These are phyloP conservation scores for Aspergillus pseudoterreus DNA, from an alignment of 2,329 filamentous ascomycete genomes.

Conservation along the genomic window DNA sequence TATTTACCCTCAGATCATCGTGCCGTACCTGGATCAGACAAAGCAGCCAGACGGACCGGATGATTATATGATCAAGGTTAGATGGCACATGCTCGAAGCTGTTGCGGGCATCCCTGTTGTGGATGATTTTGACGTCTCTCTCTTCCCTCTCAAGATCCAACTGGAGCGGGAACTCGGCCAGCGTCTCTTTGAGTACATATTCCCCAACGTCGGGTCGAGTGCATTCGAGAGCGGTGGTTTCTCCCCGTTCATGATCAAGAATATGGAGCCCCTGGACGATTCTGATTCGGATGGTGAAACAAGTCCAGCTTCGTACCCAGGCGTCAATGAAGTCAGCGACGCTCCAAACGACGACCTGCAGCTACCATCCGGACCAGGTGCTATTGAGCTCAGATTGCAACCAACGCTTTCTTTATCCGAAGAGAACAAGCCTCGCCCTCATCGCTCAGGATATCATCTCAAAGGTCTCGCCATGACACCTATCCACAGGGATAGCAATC, in stretches of 20 bases:
- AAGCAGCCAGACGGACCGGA: conserved; percentile 52
- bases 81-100: conserved; percentile 97
- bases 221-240: conserved; percentile 48
- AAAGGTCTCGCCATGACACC: conserved; percentile 35
- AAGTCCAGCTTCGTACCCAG: conserved; percentile 25
- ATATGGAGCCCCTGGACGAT: conserved; percentile 49
- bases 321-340: conserved; percentile 38
- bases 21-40: conserved; percentile 73
- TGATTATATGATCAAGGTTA: conserved; percentile 85
- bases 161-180: conserved; percentile 89
- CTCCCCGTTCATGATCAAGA: conserved; percentile 51
- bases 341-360: conserved; percentile 44
- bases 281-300: conserved; percentile 46
- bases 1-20: conserved; percentile 93
- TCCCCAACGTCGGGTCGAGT: conserved; percentile 70
- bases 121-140: conserved; percentile 91
- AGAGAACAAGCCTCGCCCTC: conserved; percentile 27
- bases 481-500: conserved; percentile 25
- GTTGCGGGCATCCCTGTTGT: conserved; percentile 97
- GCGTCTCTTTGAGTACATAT: conserved; percentile 94
- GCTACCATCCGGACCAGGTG: conserved; percentile 59
- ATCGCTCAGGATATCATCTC: conserved; percentile 24
- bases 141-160: conserved; percentile 91
- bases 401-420: conserved; percentile 67
- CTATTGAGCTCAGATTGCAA: conserved; percentile 75